Conservation (phyloP, 176 grass and related monocot species). For the Pontederia crassipes region DNA sequence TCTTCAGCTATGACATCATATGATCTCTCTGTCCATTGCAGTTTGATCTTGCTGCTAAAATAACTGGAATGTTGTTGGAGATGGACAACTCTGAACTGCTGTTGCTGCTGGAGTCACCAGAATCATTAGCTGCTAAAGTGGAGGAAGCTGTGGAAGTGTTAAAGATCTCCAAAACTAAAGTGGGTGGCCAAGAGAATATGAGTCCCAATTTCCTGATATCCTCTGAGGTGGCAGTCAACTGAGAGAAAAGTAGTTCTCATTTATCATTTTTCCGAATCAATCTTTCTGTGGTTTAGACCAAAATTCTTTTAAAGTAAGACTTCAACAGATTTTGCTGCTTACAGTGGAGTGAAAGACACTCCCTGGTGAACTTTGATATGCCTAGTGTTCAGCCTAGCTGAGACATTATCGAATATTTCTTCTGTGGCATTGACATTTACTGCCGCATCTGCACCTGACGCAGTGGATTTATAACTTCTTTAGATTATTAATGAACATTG, state of each 20-base stretch:
- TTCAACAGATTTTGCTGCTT: too few species aligned
- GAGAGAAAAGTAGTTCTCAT: not conserved
- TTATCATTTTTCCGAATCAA: too few species aligned
- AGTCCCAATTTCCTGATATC: slow-evolving; percentile 27
- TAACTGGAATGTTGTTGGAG: slow-evolving; percentile 66
- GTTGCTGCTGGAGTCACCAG: slow-evolving; percentile 32
- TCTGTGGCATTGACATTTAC: too few species aligned
- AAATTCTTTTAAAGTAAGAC: too few species aligned
- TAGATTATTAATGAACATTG: too few species aligned
- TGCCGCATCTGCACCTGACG: too few species aligned
- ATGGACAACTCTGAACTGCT: slow-evolving; percentile 45
- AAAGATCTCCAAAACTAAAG: slow-evolving; percentile 24
- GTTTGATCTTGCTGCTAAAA: slow-evolving; percentile 53
- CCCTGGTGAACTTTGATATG: too few species aligned
- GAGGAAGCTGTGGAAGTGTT: slow-evolving; percentile 43
- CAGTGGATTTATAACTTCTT: too few species aligned
- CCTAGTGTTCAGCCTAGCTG: too few species aligned
- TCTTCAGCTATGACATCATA: not conserved
- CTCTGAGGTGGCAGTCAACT: slow-evolving; percentile 30
- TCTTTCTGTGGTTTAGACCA: too few species aligned
- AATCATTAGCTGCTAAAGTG: slow-evolving; percentile 47
- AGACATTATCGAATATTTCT: too few species aligned
- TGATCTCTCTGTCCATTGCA: slow-evolving; percentile 4
- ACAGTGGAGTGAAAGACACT: too few species aligned
- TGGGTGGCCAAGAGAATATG: slow-evolving; percentile 34